phyloP scores from a whole-genome alignment of 495 filamentous ascomycete species.

The Tuber borchii region DNA sequence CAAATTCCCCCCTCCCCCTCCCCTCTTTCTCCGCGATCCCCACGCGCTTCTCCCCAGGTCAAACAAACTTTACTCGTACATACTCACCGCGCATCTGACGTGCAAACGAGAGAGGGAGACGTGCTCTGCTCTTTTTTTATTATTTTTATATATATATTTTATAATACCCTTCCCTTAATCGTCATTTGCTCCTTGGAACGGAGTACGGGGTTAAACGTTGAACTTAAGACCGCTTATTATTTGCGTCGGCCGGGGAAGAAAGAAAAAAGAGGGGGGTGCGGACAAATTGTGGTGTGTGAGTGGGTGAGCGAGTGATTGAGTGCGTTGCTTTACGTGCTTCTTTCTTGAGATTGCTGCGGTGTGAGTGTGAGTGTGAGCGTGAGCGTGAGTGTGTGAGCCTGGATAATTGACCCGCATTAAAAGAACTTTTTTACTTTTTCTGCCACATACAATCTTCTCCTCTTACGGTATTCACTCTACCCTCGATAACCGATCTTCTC shows the following conservation, averaged over 20 bases:
- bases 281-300: neutral
- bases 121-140: neutral
- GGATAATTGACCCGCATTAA: conserved; percentile 4
- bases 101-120: neutral
- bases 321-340: neutral
- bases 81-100: neutral
- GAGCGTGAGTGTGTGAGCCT: neutral
- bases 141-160: neutral
- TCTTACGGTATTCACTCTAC: neutral
- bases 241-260: neutral
- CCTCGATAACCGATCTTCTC: neutral
- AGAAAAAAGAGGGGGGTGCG: neutral
- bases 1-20: neutral
- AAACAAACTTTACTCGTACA: neutral
- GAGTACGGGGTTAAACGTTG: neutral
- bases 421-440: neutral
- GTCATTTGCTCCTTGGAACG: neutral
- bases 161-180: neutral
- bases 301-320: neutral
- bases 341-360: neutral
- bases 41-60: neutral
- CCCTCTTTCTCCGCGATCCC: neutral
- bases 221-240: neutral
- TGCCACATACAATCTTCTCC: neutral
- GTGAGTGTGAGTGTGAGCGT: neutral